Evolutionary conservation across 345 rosid genomes (phyloP).

Genomic region (Dimocarpus longan): DNA sequence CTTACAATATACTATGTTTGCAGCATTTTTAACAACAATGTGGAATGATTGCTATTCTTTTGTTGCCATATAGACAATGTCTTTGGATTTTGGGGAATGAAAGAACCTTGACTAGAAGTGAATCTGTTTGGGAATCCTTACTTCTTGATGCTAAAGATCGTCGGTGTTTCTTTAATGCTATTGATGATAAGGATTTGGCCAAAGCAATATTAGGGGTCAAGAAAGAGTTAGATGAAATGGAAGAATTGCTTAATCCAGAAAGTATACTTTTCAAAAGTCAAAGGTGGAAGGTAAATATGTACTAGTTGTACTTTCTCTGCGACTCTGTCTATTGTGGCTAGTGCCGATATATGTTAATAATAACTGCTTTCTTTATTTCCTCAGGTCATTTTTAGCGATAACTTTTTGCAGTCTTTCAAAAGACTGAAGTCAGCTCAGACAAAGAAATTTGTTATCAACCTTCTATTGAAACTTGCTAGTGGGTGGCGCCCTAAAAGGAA

Average conservation of each 20-base stretch:
- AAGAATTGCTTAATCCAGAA: slow-evolving; percentile 38
- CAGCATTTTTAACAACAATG: background rate
- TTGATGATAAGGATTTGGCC: slow-evolving; percentile 41
- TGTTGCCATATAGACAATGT: slow-evolving; percentile 37
- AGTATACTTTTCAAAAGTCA: slow-evolving; percentile 39
- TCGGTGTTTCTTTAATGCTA: slow-evolving; percentile 44
- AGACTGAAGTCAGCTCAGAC: slow-evolving; percentile 31
- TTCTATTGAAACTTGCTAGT: slow-evolving; percentile 39
- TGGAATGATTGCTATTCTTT: background rate
- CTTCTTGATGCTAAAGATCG: slow-evolving; percentile 45
- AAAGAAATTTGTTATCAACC: slow-evolving; percentile 32
- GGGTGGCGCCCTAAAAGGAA: slow-evolving; percentile 59
- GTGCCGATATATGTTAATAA: slow-evolving; percentile 19
- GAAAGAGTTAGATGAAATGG: slow-evolving; percentile 44
- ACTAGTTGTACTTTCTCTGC: background rate
- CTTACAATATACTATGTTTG: background rate
- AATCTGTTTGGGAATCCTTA: slow-evolving; percentile 41
- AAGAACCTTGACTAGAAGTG: slow-evolving; percentile 35
- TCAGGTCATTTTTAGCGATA: slow-evolving; percentile 55
- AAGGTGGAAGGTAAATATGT: slow-evolving; percentile 51
- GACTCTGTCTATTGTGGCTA: background rate
- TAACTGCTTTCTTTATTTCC: background rate
- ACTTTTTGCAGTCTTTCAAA: slow-evolving; percentile 50
- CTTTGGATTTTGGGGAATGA: slow-evolving; percentile 60
- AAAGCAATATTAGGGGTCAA: slow-evolving; percentile 36